Evolutionary conservation across 2,329 filamentous ascomycete genomes (phyloP).

Genomic region (Pseudogymnoascus sp.): DNA sequence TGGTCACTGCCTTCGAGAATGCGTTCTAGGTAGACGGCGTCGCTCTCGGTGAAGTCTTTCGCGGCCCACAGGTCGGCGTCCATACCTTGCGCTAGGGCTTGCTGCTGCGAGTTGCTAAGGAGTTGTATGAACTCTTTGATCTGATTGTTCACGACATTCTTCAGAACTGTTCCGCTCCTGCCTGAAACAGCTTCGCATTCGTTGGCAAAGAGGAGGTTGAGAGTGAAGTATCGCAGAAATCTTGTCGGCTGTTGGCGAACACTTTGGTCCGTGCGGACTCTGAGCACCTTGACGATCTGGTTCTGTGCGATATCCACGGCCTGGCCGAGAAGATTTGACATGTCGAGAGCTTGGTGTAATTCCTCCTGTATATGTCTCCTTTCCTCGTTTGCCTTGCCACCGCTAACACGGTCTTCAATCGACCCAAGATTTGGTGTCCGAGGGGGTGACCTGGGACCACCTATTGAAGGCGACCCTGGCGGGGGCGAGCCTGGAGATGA

Average conservation of each 20-base stretch:
- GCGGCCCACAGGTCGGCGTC: constrained; percentile 75
- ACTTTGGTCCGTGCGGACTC: constrained; percentile 69
- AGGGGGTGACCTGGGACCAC: constrained; percentile 25
- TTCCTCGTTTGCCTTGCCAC: constrained; percentile 10
- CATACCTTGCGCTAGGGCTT: constrained; percentile 68
- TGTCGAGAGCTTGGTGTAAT: constrained; percentile 67
- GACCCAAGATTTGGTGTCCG: constrained; percentile 25
- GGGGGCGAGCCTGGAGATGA: constrained; percentile 22
- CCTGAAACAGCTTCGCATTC: constrained; percentile 83
- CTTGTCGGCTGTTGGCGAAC: constrained; percentile 57
- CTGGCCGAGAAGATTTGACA: constrained; percentile 70
- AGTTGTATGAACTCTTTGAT: constrained; percentile 73
- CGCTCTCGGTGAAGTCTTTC: constrained; percentile 62
- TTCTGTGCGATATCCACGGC: constrained; percentile 77
- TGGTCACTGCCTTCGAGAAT: constrained; percentile 65
- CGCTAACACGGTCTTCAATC: constrained; percentile 21
- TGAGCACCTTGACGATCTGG: constrained; percentile 66
- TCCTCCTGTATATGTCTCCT: constrained; percentile 58
- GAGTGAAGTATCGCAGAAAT: constrained; percentile 74
- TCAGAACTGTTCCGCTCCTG: constrained; percentile 65
- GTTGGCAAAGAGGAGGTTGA: constrained; percentile 77
- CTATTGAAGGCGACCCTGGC: constrained; percentile 19
- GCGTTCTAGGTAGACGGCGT: constrained; percentile 52
- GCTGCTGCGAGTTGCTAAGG: constrained; percentile 65
- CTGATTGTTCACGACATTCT: constrained; percentile 72